phyloP scores from a whole-genome alignment of 1,284 basidiomycete genomes.

The Moesziomyces sp. region DNA sequence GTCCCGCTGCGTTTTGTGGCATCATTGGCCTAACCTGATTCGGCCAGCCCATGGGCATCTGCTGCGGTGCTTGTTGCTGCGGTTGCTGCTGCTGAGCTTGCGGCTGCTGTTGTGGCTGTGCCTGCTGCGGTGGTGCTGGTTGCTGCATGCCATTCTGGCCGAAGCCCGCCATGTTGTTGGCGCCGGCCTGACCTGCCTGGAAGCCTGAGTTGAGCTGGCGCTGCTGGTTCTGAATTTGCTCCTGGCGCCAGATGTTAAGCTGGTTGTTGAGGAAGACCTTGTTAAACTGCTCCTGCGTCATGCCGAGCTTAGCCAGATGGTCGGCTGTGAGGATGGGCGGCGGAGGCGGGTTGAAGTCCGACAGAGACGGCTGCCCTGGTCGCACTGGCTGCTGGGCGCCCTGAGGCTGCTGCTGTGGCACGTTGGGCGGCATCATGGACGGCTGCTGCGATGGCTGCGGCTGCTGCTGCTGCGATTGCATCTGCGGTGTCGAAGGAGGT shows the following conservation, averaged over 20 bases:
- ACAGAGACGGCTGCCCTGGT: conserved; percentile 26
- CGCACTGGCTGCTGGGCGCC: conserved; percentile 13
- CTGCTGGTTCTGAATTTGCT: conserved; percentile 48
- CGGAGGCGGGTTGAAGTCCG: conserved; percentile 47
- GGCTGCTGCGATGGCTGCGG: conserved; percentile 19
- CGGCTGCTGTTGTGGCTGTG: conserved; percentile 9
- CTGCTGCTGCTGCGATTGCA: conserved; percentile 42
- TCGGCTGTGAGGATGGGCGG: conserved; percentile 48
- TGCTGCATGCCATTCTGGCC: conserved; percentile 34
- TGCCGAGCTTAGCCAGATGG: conserved; percentile 44
- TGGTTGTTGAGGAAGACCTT: conserved; percentile 46
- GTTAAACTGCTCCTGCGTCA: conserved; percentile 54
- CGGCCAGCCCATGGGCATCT: conserved; percentile 25
- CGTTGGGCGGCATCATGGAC: conserved; percentile 34
- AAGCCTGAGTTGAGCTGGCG: conserved; percentile 29
- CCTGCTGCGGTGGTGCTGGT: conserved; percentile 21
- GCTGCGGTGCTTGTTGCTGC: conserved; percentile 7
- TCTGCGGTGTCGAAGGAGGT: conserved; percentile 43
- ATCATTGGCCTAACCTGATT: conserved; percentile 31
- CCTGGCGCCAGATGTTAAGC: conserved; percentile 43
- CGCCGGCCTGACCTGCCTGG: conserved; percentile 24
- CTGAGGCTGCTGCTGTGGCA: conserved; percentile 26
- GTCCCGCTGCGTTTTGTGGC: conserved; percentile 27
- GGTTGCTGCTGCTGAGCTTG: conserved; percentile 10
- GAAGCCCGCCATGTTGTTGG: conserved; percentile 3